Evolutionary conservation across 2,329 filamentous ascomycete species (phyloP), one percentile per base, ranked within the genome.

Genomic region (Stachybotrys elegans): DNA sequence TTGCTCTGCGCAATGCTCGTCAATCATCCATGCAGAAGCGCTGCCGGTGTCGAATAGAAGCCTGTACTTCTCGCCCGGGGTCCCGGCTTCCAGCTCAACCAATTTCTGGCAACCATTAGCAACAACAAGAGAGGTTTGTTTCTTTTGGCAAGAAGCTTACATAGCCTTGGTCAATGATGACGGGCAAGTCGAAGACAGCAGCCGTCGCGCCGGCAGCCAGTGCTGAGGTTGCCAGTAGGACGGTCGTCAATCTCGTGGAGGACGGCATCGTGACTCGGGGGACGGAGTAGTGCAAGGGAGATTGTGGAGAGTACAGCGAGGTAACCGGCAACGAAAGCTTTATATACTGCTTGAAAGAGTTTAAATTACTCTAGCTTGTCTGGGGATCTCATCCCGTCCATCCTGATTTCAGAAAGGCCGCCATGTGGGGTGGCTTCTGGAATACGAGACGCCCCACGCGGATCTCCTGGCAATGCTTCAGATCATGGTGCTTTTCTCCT

Each of bases 11-110:
- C 57, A 65, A 12, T 41, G 43, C 16, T 19, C 39, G 22, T 61
- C 58, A 27, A 61, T 44, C 5, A 64, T 53, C 63, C 65, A 67
- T 1, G 62, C 43, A 0, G 63, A 59, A 2, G 63, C 43, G 42
- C 60, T 65, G 19, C 65, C 63, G 0, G 62, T 67, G 47, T 67
- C 63, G 44, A 65, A 66, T 11, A 54, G 45, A 5, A 68, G 53
- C 2, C 50, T 48, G 44, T 58, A 56, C 1, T 43, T 48, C 38
- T 57, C 49, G 9, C 50, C 29, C 0, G 64, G 65, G 4, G 57
- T 61, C 31, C 64, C 64, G 4, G 48, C 41, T 3, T 22, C 23
- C 1, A 52, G 16, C 5, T 52, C 6, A 0, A 52, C 47, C 44
- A 52, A 25, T 37, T 42, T 27, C 50, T 52, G 19, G 4, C 1